Evolutionary conservation across 768 basidiomycete genomes (phyloP).

Genomic region (Panaeolus cyanescens): DNA sequence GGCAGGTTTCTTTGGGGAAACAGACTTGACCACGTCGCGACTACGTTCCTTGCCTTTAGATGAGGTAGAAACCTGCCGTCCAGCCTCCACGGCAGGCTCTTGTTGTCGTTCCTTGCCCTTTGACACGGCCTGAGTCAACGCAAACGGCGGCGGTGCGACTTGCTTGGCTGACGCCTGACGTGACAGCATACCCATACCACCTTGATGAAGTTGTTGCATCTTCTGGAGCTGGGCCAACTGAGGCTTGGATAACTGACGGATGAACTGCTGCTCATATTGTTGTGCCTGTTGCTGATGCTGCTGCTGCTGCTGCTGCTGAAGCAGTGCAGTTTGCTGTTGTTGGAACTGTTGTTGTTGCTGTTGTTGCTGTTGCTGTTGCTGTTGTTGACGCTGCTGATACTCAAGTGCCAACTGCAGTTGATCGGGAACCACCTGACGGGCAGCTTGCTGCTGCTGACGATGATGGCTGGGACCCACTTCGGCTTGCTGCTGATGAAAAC

Average conservation of each 20-base stretch:
- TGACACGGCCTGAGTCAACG: background rate
- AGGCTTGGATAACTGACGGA: constrained; percentile 11
- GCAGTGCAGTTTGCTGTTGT: background rate
- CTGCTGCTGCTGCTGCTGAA: constrained; percentile 8
- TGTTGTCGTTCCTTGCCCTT: background rate
- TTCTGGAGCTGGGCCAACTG: constrained; percentile 18
- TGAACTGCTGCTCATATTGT: constrained; percentile 1
- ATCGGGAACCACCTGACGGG: background rate
- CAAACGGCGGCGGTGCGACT: background rate
- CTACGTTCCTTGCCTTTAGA: constrained; percentile 9
- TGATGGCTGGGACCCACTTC: background rate
- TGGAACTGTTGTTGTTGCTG: constrained; percentile 13
- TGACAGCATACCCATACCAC: background rate
- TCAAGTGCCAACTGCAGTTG: background rate
- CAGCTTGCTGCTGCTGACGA: background rate
- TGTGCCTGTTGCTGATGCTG: constrained; percentile 7
- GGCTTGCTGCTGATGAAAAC: background rate
- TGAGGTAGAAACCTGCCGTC: constrained; percentile 1
- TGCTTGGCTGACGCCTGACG: background rate
- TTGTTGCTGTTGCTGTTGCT: constrained; percentile 10
- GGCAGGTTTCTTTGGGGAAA: constrained; percentile 6
- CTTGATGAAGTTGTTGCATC: constrained; percentile 16
- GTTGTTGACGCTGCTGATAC: constrained; percentile 1
- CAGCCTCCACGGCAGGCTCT: background rate
- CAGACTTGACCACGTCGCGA: constrained; percentile 1